These are phyloP conservation scores for Coprinopsis marcescibilis DNA, from an alignment of 768 basidiomycete genomes.

Conservation along the genomic window DNA sequence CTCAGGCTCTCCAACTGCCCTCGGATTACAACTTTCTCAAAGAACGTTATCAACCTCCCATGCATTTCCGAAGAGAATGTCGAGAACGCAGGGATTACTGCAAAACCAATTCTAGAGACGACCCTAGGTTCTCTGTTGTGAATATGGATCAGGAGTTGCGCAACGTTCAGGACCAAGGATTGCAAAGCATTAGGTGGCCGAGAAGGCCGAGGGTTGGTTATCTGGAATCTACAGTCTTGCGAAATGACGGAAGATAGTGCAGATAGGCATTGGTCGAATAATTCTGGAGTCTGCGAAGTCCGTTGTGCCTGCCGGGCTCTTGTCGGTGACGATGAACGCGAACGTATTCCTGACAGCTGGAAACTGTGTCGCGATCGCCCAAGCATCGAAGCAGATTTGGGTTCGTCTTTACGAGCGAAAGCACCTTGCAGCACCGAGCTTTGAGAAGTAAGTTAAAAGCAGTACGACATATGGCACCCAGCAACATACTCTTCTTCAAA, in stretches of 20 bases:
- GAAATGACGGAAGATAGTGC: constrained; percentile 57
- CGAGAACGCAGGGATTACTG: constrained; percentile 68
- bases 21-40: constrained; percentile 56
- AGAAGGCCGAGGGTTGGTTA: constrained; percentile 50
- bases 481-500: constrained; percentile 39
- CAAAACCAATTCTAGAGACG: constrained; percentile 56
- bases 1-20: constrained; percentile 45
- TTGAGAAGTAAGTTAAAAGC: neutral
- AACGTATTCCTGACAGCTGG: constrained; percentile 38
- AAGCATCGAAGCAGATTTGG: constrained; percentile 36
- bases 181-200: constrained; percentile 78
- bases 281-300: constrained; percentile 45
- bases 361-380: constrained; percentile 40
- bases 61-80: constrained; percentile 64
- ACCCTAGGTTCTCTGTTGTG: constrained; percentile 47
- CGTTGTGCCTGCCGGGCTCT: constrained; percentile 19
- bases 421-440: constrained; percentile 18
- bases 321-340: constrained; percentile 47
- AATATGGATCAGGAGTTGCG: constrained; percentile 54
- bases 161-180: constrained; percentile 63
- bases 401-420: constrained; percentile 15
- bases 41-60: constrained; percentile 58
- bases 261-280: constrained; percentile 55
- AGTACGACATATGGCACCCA: neutral
- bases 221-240: constrained; percentile 69